These are phyloP conservation scores for Pythium grandisporangium DNA, from an alignment of 352 stramenopile species.

Conservation along the genomic window DNA sequence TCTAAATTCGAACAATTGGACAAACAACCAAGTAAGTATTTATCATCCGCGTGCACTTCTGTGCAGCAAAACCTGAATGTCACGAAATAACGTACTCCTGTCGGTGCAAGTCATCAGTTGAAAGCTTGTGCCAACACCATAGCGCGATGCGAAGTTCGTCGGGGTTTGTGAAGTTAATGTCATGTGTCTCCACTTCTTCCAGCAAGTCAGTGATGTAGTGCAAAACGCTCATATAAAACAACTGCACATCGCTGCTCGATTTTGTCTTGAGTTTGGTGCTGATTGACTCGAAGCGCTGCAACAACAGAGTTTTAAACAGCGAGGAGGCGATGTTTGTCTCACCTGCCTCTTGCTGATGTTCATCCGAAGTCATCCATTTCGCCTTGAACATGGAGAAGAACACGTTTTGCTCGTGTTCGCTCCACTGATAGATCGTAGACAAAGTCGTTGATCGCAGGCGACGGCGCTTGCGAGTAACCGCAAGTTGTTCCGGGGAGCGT, in stretches of 20 bases:
- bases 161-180: slow-evolving; percentile 51
- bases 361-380: slow-evolving; percentile 27
- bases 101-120: slow-evolving; percentile 24
- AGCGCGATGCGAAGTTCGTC: slow-evolving; percentile 67
- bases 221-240: slow-evolving; percentile 52
- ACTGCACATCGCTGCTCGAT: slow-evolving; percentile 41
- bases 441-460: slow-evolving; percentile 10
- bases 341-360: neutral
- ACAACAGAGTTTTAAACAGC: slow-evolving; percentile 39
- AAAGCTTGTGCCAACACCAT: slow-evolving; percentile 64
- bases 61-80: no score
- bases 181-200: slow-evolving; percentile 24
- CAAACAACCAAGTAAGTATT: neutral
- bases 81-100: slow-evolving; percentile 20
- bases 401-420: slow-evolving; percentile 43
- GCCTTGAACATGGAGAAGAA: slow-evolving; percentile 65
- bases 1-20: slow-evolving; percentile 14
- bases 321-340: no score
- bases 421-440: slow-evolving; percentile 20
- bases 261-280: slow-evolving; percentile 56
- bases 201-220: slow-evolving; percentile 34
- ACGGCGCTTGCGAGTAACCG: slow-evolving; percentile 5
- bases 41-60: neutral
- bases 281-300: slow-evolving; percentile 49
- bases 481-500: neutral